Conservation (phyloP, 768 basidiomycete genomes). For the Fibroporia radiculosa region DNA sequence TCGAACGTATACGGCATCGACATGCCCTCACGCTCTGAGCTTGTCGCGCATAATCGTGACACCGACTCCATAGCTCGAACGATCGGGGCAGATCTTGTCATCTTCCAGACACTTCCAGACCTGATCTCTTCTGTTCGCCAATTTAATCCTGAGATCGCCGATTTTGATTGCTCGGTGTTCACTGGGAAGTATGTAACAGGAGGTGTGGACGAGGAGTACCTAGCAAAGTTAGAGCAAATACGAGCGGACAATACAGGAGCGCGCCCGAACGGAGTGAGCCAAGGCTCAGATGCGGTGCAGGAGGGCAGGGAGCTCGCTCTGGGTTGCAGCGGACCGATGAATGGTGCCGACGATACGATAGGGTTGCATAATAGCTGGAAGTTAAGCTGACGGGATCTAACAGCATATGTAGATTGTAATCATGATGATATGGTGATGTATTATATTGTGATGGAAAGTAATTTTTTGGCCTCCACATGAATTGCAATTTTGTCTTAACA, state of each 20-base stretch:
- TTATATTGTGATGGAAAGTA: not conserved
- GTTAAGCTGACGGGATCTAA: constrained; percentile 15
- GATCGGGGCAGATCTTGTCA: constrained; percentile 92
- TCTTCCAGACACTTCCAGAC: constrained; percentile 90
- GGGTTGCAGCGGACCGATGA: constrained; percentile 37
- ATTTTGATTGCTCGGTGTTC: constrained; percentile 97
- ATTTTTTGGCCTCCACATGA: not conserved
- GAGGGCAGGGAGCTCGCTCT: constrained; percentile 18
- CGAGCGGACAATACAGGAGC: constrained; percentile 75
- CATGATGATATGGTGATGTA: not conserved
- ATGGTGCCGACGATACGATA: constrained; percentile 67
- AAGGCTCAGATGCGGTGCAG: constrained; percentile 11
- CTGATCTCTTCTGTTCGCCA: constrained; percentile 80
- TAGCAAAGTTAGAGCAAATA: constrained; percentile 63
- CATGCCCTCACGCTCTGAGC: constrained; percentile 93
- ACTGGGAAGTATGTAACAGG: constrained; percentile 97
- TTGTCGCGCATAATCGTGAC: constrained; percentile 79
- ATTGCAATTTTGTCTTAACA: too few relatives aligned
- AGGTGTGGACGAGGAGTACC: constrained; percentile 78
- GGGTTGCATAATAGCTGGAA: constrained; percentile 75
- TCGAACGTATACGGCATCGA: constrained; percentile 99
- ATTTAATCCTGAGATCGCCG: constrained; percentile 66
- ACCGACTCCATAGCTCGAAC: constrained; percentile 62
- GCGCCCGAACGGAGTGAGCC: constrained; percentile 35
- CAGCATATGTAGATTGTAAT: not conserved